Percentiles rank a stretch among this genome's conserved stretches.
Evolutionary conservation across 2,329 filamentous ascomycete species (phyloP).

Genomic region (Tolypocladium sp.): DNA sequence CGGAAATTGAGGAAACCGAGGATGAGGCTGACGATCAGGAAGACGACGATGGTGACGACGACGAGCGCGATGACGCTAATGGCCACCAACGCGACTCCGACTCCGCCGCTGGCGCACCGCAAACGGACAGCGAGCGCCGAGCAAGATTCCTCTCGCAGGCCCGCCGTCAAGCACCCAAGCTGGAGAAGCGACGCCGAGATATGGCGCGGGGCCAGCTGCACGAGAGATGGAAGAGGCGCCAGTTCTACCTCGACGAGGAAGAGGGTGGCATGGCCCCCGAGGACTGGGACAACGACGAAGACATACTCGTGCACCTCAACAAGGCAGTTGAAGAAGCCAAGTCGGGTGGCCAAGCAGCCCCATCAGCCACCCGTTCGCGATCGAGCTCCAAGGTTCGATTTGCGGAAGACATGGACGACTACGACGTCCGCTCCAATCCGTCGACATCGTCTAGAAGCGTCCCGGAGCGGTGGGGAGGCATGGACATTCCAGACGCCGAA

Average conservation of each 20-base stretch:
- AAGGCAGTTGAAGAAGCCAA: constrained; percentile 30
- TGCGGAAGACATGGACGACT: constrained; percentile 60
- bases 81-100: constrained; percentile 10
- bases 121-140: constrained; percentile 30
- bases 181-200: constrained; percentile 29
- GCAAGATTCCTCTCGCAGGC: constrained; percentile 25
- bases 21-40: constrained; percentile 17
- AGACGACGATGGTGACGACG: constrained; percentile 10
- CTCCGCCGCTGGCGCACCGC: neutral
- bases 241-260: constrained; percentile 80
- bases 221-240: constrained; percentile 66
- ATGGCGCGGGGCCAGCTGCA: constrained; percentile 47
- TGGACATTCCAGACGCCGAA: constrained; percentile 72
- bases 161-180: constrained; percentile 24
- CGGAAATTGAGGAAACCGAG: constrained; percentile 13
- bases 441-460: constrained; percentile 65
- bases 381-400: constrained; percentile 76
- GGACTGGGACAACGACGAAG: constrained; percentile 54
- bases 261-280: constrained; percentile 60
- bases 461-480: constrained; percentile 67
- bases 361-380: constrained; percentile 34
- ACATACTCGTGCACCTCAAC: constrained; percentile 34
- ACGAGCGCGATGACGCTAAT: constrained; percentile 13
- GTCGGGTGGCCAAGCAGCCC: constrained; percentile 20
- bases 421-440: constrained; percentile 61